Evolutionary conservation across 768 basidiomycete species (phyloP), one percentile per base, ranked within the genome.

Genomic region (Mycena albidolilacea): DNA sequence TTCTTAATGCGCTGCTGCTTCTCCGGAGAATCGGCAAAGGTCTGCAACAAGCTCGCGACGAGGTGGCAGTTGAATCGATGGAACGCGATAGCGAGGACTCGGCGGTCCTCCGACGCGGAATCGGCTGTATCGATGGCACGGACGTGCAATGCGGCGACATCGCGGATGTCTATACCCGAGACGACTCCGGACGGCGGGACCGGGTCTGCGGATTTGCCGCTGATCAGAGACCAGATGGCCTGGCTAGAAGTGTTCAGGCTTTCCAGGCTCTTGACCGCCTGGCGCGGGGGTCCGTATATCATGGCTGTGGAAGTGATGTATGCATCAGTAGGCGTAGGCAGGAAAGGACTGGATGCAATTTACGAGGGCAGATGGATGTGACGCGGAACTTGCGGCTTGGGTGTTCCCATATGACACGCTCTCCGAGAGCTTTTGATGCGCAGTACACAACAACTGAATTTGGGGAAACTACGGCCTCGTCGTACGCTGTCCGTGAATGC

Each of bases 1-100:
- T 68, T 68, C n/a, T 60, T 60, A 14, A 68, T 68, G n/a, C 59
- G 67, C 35, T 17, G 30, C 11, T 48, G 58, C 17, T 68, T 59
- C 35, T 60, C 67, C 1, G 66, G 66, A 12, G 55, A 58, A 37
- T 58, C 57, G 46, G 58, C 57, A 30, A 68, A 68, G 46, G 35
- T 60, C 35, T 60, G 9, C 37, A 35, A 23, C 0, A 60, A 46
- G 37, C 44, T 43, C 2, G 58, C 67, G 58, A 68, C 67, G 37
- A 50, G 58, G n/a, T 68, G 44, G n/a, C 19, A 48, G 44, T 60
- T 60, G 67, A 68, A 68, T 35, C 67, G 35, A 30, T 68, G 58
- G 37, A 68, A 68, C 12, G 58, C 58, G n/a, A 68, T 60, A 9
- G 67, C 67, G 46, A 68, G 58, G 17, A 68, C n/a, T 2, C 67